Conservation (phyloP, 306 rosid genomes). For the Ceratonia siliqua region DNA sequence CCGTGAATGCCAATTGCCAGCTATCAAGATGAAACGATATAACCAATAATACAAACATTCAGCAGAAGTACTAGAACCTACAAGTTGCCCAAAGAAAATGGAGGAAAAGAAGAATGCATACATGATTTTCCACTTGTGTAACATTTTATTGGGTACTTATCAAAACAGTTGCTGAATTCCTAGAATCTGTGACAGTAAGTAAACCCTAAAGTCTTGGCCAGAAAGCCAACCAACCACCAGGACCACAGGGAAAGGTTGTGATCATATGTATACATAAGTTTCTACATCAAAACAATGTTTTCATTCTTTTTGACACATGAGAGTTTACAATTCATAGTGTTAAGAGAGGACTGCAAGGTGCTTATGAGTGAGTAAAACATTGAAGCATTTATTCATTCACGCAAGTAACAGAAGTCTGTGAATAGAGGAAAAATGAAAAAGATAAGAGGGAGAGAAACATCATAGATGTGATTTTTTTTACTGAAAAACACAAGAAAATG, state of each 20-base stretch:
- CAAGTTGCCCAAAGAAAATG: neutral
- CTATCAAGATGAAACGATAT: neutral
- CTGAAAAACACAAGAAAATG: neutral
- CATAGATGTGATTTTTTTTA: neutral
- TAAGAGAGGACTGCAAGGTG: neutral
- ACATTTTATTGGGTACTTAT: neutral
- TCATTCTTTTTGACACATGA: neutral
- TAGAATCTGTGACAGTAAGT: neutral
- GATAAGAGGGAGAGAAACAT: neutral
- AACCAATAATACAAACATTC: neutral
- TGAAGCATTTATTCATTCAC: neutral
- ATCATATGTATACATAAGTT: neutral
- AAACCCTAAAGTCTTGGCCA: neutral
- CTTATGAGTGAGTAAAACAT: neutral
- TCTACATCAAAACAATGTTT: neutral
- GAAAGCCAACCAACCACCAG: neutral
- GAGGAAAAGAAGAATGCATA: neutral
- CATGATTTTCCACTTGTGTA: neutral
- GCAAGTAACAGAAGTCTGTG: constrained; percentile 17
- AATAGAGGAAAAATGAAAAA: neutral
- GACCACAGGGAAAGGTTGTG: neutral
- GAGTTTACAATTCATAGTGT: neutral
- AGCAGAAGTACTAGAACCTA: constrained; percentile 6
- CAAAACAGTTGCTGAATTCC: neutral
- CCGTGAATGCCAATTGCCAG: neutral